A percentile compares a stretch with the other conserved stretches of the same genome.
Conservation (phyloP, 768 basidiomycete species). For the Lactarius sanguifluus region DNA sequence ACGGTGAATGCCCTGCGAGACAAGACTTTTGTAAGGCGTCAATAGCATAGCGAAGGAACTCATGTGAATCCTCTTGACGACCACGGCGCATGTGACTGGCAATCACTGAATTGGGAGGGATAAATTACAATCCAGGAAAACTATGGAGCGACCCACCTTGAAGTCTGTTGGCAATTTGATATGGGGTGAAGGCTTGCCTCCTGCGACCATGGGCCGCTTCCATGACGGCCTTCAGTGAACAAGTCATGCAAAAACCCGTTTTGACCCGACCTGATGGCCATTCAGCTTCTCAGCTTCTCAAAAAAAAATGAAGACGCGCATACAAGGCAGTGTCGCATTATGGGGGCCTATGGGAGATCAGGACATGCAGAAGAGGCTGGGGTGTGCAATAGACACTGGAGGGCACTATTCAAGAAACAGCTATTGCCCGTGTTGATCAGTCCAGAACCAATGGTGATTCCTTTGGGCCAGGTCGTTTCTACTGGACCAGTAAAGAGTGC, state of each 20-base stretch:
- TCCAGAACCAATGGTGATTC: slow-evolving; percentile 53
- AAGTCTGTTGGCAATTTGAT: slow-evolving; percentile 62
- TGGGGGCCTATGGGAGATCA: slow-evolving; percentile 54
- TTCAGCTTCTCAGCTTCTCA: slow-evolving; percentile 2
- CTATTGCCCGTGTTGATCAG: slow-evolving; percentile 89
- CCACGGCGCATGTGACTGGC: slow-evolving; percentile 89
- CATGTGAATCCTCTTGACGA: slow-evolving; percentile 97
- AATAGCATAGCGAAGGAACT: slow-evolving; percentile 92
- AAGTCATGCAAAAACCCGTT: slow-evolving; percentile 74
- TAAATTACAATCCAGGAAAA: slow-evolving; percentile 20
- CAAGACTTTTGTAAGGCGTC: slow-evolving; percentile 89
- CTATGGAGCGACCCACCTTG: slow-evolving; percentile 46
- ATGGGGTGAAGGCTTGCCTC: slow-evolving; percentile 58
- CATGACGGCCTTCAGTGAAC: slow-evolving; percentile 61
- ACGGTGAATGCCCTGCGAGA: slow-evolving; percentile 71
- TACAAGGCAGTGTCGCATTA: slow-evolving; percentile 54
- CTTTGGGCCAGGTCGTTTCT: slow-evolving; percentile 62
- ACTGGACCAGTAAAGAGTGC: slow-evolving; percentile 48
- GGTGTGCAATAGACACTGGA: slow-evolving; percentile 93
- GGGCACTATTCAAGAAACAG: slow-evolving; percentile 92
- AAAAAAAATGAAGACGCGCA: slow-evolving; percentile 34
- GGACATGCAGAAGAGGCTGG: slow-evolving; percentile 73
- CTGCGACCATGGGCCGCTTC: slow-evolving; percentile 48
- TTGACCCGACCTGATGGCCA: slow-evolving; percentile 41
- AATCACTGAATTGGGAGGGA: slow-evolving; percentile 54